Conservation (phyloP, 345 rosid species). For the Zanthoxylum bungeanum region DNA sequence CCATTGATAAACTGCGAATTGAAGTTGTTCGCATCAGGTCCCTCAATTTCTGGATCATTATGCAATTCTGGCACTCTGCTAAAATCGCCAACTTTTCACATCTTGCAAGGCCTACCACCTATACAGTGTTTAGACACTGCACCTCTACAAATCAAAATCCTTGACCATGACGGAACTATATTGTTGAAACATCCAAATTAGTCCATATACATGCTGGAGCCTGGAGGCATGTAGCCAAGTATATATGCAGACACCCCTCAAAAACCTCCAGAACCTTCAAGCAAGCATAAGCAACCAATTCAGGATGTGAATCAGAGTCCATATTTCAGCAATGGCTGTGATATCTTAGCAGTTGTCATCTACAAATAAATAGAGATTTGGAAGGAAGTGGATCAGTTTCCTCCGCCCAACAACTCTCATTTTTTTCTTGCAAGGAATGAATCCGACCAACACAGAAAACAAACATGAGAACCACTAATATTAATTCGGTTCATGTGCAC, state of each 20-base stretch:
- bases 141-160: slow-evolving; percentile 21
- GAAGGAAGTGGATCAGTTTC: too few relatives aligned
- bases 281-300: slow-evolving; percentile 6
- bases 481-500: background rate
- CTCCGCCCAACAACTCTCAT: background rate
- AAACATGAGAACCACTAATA: background rate
- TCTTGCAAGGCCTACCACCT: slow-evolving; percentile 13
- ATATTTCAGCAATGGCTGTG: slow-evolving; percentile 3
- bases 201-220: background rate
- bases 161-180: slow-evolving; percentile 1
- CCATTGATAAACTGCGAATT: too few relatives aligned
- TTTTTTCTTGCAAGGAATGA: slow-evolving; percentile 5
- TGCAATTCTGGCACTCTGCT: slow-evolving; percentile 10
- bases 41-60: slow-evolving; percentile 13
- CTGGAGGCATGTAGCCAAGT: slow-evolving; percentile 3
- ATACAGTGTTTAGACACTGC: slow-evolving; percentile 17
- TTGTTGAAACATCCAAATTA: background rate
- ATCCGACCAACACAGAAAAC: background rate
- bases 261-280: slow-evolving; percentile 1
- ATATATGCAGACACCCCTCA: background rate
- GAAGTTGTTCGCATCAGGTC: slow-evolving; percentile 3
- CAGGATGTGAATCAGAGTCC: slow-evolving; percentile 7
- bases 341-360: slow-evolving; percentile 23
- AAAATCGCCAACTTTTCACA: slow-evolving; percentile 9
- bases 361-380: slow-evolving; percentile 3